Evolutionary conservation across 1,139 yeast species (phyloP).

Genomic region (Yamadazyma triangularis): DNA sequence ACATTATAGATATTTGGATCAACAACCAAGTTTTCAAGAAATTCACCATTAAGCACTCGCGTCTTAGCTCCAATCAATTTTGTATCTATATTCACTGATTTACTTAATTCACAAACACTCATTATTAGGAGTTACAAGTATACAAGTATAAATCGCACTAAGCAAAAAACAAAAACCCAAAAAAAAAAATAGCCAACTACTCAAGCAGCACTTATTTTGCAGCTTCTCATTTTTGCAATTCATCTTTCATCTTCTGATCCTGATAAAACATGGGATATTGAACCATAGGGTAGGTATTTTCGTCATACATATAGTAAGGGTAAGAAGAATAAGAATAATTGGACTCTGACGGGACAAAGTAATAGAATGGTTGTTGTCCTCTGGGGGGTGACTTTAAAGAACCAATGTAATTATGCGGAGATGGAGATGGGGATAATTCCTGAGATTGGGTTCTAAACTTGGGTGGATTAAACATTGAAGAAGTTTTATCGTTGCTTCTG

Average conservation of each 20-base stretch:
- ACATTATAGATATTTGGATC: conserved; percentile 11
- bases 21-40: conserved; percentile 4
- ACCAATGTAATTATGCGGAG: too few relatives aligned
- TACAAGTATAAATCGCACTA: too few relatives aligned
- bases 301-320: background rate
- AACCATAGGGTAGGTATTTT: background rate
- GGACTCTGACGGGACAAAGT: background rate
- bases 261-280: background rate
- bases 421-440: too few relatives aligned
- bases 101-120: conserved; percentile 3
- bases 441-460: too few relatives aligned
- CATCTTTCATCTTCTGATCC: background rate
- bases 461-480: conserved; percentile 1
- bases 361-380: background rate
- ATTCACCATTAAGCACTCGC: conserved; percentile 6
- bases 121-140: too few relatives aligned
- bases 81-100: conserved; percentile 4
- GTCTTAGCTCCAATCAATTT: conserved; percentile 1
- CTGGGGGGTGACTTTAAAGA: too few relatives aligned
- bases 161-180: too few relatives aligned
- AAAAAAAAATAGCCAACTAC: too few relatives aligned
- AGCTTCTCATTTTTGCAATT: background rate
- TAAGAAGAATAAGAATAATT: background rate
- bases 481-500: background rate
- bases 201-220: background rate